Conservation (phyloP, 2,329 filamentous ascomycete genomes). For the Rutstroemia sp. region DNA sequence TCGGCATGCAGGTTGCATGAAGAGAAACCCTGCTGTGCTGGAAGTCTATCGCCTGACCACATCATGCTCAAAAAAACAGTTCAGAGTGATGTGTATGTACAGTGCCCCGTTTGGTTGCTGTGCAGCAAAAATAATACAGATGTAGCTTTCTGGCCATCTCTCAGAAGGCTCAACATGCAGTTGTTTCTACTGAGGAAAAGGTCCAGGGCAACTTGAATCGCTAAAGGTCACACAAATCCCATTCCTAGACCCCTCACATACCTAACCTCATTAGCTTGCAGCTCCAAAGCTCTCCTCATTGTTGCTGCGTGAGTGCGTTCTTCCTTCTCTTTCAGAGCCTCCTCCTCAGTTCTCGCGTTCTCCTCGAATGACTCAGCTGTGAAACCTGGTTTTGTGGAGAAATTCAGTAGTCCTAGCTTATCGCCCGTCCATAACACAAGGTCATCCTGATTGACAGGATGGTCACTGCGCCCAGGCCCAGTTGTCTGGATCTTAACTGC, state of each 20-base stretch:
- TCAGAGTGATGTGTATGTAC: constrained; percentile 7
- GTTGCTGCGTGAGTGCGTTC: constrained; percentile 56
- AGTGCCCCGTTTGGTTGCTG: background rate
- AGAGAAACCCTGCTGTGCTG: constrained; percentile 5
- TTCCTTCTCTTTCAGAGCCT: constrained; percentile 44
- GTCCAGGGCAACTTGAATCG: background rate
- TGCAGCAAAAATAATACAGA: constrained; percentile 7
- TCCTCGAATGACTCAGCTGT: constrained; percentile 44
- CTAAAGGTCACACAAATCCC: constrained; percentile 22
- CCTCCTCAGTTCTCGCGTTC: constrained; percentile 32
- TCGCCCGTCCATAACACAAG: constrained; percentile 86
- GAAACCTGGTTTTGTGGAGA: constrained; percentile 46
- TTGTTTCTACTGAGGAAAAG: background rate
- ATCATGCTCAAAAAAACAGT: constrained; percentile 7
- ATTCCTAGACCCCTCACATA: constrained; percentile 64
- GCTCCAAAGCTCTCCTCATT: constrained; percentile 67
- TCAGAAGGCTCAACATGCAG: background rate
- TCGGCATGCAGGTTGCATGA: constrained; percentile 4
- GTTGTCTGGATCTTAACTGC: constrained; percentile 66
- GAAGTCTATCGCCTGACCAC: constrained; percentile 9
- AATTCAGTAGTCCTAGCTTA: constrained; percentile 64
- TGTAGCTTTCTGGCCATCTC: background rate
- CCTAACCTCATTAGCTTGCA: constrained; percentile 61
- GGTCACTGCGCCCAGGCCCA: constrained; percentile 31
- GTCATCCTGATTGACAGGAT: constrained; percentile 50